Percentiles rank a stretch among this genome's conserved stretches.
Evolutionary conservation across 2,329 filamentous ascomycete species (phyloP).

Genomic region (Scedosporium aurantiacum): DNA sequence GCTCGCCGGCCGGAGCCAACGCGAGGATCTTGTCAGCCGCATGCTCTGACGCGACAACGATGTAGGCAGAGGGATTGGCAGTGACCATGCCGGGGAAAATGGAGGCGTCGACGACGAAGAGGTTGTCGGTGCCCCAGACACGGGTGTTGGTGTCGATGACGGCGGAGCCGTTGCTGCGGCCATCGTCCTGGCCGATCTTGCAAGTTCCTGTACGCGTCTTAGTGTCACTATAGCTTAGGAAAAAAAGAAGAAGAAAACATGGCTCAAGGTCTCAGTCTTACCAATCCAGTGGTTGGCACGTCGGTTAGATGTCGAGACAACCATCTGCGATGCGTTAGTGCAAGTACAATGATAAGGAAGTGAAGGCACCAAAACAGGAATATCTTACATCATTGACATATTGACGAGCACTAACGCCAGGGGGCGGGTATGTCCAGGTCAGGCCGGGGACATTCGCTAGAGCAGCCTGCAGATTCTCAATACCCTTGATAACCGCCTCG

Average conservation of each 20-base stretch:
- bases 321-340: constrained; percentile 7
- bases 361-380: not conserved
- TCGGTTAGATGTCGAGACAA: constrained; percentile 22
- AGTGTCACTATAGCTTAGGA: not conserved
- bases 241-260: not conserved
- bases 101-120: constrained; percentile 56
- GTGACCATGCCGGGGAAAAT: constrained; percentile 60
- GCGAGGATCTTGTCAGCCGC: constrained; percentile 28
- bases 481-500: constrained; percentile 48
- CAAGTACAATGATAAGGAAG: constrained; percentile 3
- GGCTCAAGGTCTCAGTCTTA: not conserved
- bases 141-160: constrained; percentile 53
- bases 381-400: constrained; percentile 39
- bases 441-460: constrained; percentile 44
- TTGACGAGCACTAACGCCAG: constrained; percentile 39
- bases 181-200: constrained; percentile 49
- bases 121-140: constrained; percentile 56
- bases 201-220: constrained; percentile 25
- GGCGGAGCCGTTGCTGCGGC: constrained; percentile 38
- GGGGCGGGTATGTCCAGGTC: constrained; percentile 35
- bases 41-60: constrained; percentile 54
- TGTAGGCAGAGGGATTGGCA: constrained; percentile 54
- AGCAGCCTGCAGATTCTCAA: constrained; percentile 47
- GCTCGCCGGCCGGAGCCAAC: not conserved
- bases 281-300: constrained; percentile 43